Conservation (phyloP, 345 rosid species). For the Aquilaria sinensis region DNA sequence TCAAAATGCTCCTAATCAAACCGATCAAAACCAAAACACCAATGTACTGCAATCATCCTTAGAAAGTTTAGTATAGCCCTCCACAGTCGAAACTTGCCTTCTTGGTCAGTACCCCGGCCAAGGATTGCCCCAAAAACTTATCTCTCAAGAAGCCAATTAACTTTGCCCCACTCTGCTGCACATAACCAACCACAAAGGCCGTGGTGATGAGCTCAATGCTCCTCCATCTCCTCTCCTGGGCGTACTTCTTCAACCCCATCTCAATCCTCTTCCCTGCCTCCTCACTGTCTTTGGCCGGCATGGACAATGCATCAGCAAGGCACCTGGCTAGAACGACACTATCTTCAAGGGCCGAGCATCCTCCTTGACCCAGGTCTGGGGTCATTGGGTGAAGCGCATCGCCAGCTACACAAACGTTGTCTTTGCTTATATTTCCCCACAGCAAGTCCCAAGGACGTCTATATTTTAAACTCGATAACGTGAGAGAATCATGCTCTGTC, state of each 20-base stretch:
- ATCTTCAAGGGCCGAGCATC: slow-evolving; percentile 64
- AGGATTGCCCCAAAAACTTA: slow-evolving; percentile 23
- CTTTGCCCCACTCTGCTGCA: slow-evolving; percentile 40
- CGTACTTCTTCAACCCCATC: slow-evolving; percentile 36
- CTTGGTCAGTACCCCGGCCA: slow-evolving; percentile 23
- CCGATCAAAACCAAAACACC: too few species aligned
- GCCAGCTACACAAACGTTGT: slow-evolving; percentile 57
- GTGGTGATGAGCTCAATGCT: slow-evolving; percentile 44
- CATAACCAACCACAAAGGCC: slow-evolving; percentile 38
- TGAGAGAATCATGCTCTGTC: slow-evolving; percentile 16
- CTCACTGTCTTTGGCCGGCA: slow-evolving; percentile 9
- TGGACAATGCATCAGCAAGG: slow-evolving; percentile 36
- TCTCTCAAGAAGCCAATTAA: slow-evolving; percentile 37
- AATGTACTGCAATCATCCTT: too few species aligned
- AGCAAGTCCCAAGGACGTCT: slow-evolving; percentile 57
- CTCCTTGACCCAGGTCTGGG: slow-evolving; percentile 69
- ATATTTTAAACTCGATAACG: slow-evolving; percentile 21
- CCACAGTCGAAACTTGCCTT: slow-evolving; percentile 50
- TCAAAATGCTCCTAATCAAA: too few species aligned
- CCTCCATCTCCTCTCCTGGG: slow-evolving; percentile 62
- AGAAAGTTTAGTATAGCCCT: slow-evolving; percentile 5
- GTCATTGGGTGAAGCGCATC: slow-evolving; percentile 80
- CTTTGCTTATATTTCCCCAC: slow-evolving; percentile 50
- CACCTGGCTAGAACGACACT: slow-evolving; percentile 61
- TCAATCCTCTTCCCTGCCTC: slow-evolving; percentile 31